phyloP scores from a whole-genome alignment of 768 basidiomycete species.

The Paxillus involutus region DNA sequence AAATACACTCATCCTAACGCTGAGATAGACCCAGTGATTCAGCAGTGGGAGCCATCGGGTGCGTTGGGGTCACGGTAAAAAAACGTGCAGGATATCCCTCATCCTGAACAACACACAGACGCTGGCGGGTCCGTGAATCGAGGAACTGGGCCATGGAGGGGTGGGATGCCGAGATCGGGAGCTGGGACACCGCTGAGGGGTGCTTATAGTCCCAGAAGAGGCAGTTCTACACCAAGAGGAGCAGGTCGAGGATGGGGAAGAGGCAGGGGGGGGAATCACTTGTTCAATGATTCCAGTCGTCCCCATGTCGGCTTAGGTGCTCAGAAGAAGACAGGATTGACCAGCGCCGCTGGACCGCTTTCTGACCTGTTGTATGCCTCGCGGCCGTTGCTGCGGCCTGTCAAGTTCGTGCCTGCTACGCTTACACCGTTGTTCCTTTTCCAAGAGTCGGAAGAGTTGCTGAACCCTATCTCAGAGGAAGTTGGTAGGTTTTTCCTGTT shows the following conservation, averaged over 20 bases:
- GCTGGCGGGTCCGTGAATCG: constrained; percentile 1
- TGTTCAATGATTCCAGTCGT: background rate
- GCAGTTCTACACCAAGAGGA: constrained; percentile 11
- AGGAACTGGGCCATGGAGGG: constrained; percentile 4
- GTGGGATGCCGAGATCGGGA: constrained; percentile 11
- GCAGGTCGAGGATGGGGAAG: constrained; percentile 24
- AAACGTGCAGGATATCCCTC: background rate
- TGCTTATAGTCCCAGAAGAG: constrained; percentile 8
- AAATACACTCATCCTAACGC: constrained; percentile 17
- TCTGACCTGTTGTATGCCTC: constrained; percentile 56
- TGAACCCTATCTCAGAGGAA: constrained; percentile 53
- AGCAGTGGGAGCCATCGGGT: constrained; percentile 23
- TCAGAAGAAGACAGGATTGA: background rate
- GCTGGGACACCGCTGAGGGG: constrained; percentile 16
- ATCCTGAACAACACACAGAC: constrained; percentile 10
- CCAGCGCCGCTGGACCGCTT: constrained; percentile 33
- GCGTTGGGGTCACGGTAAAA: constrained; percentile 4
- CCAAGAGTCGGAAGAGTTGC: constrained; percentile 58
- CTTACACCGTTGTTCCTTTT: constrained; percentile 50
- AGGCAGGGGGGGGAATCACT: constrained; percentile 19
- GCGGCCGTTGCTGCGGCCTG: constrained; percentile 63
- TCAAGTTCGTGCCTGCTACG: constrained; percentile 66
- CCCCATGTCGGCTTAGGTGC: constrained; percentile 3
- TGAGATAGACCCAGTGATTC: constrained; percentile 25
- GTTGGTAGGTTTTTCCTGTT: constrained; percentile 40